A percentile compares a stretch with the other conserved stretches of the same genome.
Evolutionary conservation across 108 stramenopile species (phyloP).

Genomic region (Nannochloropsis oceanica): DNA sequence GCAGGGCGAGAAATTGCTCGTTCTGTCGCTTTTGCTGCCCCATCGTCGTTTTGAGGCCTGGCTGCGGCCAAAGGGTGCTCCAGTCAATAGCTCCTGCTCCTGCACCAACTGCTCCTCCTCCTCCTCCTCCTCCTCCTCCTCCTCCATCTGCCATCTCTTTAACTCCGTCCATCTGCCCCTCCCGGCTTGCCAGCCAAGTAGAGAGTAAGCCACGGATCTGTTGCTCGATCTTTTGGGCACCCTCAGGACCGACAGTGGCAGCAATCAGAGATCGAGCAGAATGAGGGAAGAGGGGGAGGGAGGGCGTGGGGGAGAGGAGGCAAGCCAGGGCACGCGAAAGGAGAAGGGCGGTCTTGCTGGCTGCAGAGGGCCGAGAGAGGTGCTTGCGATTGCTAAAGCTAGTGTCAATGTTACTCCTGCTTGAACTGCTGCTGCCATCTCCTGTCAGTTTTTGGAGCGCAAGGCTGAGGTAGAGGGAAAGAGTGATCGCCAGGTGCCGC

Average conservation of each 20-base stretch:
- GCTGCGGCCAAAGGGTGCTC: not conserved
- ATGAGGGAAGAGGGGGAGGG: not conserved
- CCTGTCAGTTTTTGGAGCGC: not conserved
- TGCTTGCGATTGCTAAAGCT: no score
- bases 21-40: not conserved
- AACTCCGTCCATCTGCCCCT: not conserved
- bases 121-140: not conserved
- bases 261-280: not conserved
- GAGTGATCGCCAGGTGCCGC: not conserved
- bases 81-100: not conserved
- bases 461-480: not conserved
- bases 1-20: not conserved
- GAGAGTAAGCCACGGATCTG: not conserved
- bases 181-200: not conserved
- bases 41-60: not conserved
- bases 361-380: not conserved
- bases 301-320: not conserved
- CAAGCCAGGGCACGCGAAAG: not conserved
- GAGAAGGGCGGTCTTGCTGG: not conserved
- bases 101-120: not conserved
- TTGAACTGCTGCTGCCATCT: no score
- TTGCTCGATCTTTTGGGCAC: not conserved
- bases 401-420: no score
- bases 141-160: not conserved
- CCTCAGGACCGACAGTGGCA: not conserved